Conservation (phyloP, 192 early-diverging fungal genomes). For the Mortierella claussenii region DNA sequence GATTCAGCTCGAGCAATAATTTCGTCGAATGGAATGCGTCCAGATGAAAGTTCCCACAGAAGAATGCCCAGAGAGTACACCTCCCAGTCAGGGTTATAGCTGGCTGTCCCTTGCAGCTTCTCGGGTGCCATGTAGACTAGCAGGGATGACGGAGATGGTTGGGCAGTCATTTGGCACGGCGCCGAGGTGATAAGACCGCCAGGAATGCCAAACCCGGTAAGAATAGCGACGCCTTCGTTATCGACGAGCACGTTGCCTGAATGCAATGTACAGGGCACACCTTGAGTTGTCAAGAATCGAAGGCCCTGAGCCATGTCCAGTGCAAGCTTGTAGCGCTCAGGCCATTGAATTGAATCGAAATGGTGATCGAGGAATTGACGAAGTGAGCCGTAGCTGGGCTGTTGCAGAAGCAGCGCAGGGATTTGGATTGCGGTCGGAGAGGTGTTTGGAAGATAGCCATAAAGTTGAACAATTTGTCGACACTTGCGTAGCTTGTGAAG, state of each 20-base stretch:
- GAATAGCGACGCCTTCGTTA: conserved; percentile 42
- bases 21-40: conserved; percentile 45
- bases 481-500: conserved; percentile 48
- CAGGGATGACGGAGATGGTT: conserved; percentile 15
- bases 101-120: conserved; percentile 9
- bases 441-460: conserved; percentile 47
- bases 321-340: conserved; percentile 46
- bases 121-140: conserved; percentile 47
- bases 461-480: conserved; percentile 47
- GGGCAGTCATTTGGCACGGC: conserved; percentile 45
- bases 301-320: conserved; percentile 46
- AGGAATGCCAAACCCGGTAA: conserved; percentile 43
- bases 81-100: conserved; percentile 38
- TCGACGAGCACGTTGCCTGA: conserved; percentile 49
- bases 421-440: conserved; percentile 16
- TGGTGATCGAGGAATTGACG: conserved; percentile 51
- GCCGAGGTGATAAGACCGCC: conserved; percentile 38
- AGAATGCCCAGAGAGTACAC: conserved; percentile 43
- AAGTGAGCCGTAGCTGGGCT: conserved; percentile 40
- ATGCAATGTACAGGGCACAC: conserved; percentile 39
- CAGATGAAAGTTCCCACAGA: conserved; percentile 47
- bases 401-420: conserved; percentile 44
- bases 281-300: conserved; percentile 32
- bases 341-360: conserved; percentile 50
- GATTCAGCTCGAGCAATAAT: conserved; percentile 48